A percentile compares a stretch with the other conserved stretches of the same genome.
These are phyloP conservation scores for Candida xyloterini DNA, from an alignment of 805 yeast species.

Conservation along the genomic window DNA sequence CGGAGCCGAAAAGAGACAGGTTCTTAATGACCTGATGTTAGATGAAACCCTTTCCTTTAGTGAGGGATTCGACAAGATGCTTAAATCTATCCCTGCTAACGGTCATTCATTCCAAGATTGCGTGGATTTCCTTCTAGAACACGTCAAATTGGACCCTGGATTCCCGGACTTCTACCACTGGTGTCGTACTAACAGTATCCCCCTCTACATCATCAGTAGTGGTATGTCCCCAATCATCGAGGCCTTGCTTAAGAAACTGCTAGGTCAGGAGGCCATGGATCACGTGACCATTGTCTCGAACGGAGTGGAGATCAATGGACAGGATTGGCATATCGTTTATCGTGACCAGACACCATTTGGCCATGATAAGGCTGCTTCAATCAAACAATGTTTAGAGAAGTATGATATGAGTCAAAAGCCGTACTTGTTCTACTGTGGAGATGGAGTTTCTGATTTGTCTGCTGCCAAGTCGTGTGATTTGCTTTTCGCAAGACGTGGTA, in stretches of 20 bases:
- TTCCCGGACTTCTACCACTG: constrained; percentile 78
- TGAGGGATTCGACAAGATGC: constrained; percentile 82
- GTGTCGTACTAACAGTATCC: constrained; percentile 69
- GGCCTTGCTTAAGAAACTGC: constrained; percentile 67
- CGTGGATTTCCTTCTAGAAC: constrained; percentile 59
- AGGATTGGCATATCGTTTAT: constrained; percentile 82
- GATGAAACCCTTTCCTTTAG: constrained; percentile 67
- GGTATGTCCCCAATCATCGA: constrained; percentile 94
- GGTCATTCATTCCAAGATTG: constrained; percentile 63
- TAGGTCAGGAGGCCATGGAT: constrained; percentile 71
- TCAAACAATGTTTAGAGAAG: constrained; percentile 45
- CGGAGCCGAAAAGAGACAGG: constrained; percentile 65
- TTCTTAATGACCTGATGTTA: constrained; percentile 68
- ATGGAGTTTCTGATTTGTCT: constrained; percentile 91
- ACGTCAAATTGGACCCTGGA: constrained; percentile 85
- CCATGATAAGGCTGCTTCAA: constrained; percentile 88
- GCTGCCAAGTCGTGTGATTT: constrained; percentile 96
- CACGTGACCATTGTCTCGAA: constrained; percentile 82
- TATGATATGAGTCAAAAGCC: constrained; percentile 46
- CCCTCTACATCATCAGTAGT: constrained; percentile 81
- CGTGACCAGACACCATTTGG: constrained; percentile 87
- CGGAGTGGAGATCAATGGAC: constrained; percentile 42
- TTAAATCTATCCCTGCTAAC: constrained; percentile 64
- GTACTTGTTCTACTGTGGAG: constrained; percentile 88
- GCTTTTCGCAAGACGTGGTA: constrained; percentile 89